phyloP scores from a whole-genome alignment of 2,329 filamentous ascomycete species.

The Lojkania enalia region DNA sequence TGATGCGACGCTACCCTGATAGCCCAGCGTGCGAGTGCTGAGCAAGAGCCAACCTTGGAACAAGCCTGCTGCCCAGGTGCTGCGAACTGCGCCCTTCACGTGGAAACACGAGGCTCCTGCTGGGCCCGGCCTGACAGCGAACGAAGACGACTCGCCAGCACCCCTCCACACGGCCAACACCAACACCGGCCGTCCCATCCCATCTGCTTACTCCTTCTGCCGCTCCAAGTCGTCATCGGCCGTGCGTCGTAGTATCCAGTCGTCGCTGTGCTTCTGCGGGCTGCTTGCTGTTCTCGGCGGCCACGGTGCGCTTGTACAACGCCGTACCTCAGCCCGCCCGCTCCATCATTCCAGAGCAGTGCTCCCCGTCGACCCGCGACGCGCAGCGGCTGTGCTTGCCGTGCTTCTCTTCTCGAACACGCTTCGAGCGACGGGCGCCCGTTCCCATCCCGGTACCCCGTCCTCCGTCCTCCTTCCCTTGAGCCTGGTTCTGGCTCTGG shows the following conservation, averaged over 20 bases:
- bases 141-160: neutral
- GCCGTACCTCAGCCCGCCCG: conserved; percentile 3
- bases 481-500: too few relatives aligned
- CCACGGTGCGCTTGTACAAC: too few relatives aligned
- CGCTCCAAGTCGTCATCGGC: neutral
- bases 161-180: neutral
- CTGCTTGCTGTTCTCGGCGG: too few relatives aligned
- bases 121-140: neutral
- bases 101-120: conserved; percentile 28
- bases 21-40: conserved; percentile 2
- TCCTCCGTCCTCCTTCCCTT: neutral
- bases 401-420: neutral
- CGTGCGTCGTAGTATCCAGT: conserved; percentile 5
- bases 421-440: neutral
- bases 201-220: neutral
- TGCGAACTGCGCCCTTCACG: conserved; percentile 27
- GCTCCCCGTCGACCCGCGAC: conserved; percentile 33
- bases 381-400: conserved; percentile 31
- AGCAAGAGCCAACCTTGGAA: neutral
- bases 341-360: conserved; percentile 28
- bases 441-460: neutral
- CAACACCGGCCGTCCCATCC: neutral
- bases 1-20: conserved; percentile 8
- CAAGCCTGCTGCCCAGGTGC: too few relatives aligned
- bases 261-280: too few relatives aligned